phyloP scores from a whole-genome alignment of 2,329 filamentous ascomycete genomes.

The Scytalidium sp. region DNA sequence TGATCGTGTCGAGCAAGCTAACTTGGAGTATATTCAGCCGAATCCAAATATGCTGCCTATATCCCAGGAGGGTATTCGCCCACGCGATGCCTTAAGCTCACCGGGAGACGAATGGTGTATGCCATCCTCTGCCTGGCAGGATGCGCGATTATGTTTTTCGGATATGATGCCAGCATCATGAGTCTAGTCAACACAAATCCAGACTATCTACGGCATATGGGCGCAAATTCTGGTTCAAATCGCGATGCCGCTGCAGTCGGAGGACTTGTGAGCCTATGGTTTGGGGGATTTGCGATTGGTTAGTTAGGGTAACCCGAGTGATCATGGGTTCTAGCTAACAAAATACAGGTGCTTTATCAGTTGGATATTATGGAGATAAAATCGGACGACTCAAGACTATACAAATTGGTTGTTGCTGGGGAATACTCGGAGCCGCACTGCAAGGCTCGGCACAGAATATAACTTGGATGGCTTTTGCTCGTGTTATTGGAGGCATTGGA shows the following conservation, averaged over 20 bases:
- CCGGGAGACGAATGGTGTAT: conserved; percentile 4
- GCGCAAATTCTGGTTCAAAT: conserved; percentile 11
- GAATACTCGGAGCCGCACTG: conserved; percentile 42
- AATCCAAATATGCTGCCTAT: conserved; percentile 2
- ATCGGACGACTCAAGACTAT: conserved; percentile 42
- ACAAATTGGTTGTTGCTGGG: conserved; percentile 40
- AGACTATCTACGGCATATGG: conserved; percentile 22
- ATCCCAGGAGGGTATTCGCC: conserved; percentile 6
- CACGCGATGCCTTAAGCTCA: conserved; percentile 1
- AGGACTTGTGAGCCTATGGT: conserved; percentile 26
- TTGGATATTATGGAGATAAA: conserved; percentile 22
- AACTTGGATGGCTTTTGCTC: conserved; percentile 61
- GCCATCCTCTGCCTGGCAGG: conserved; percentile 2
- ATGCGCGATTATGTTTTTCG: conserved; percentile 15
- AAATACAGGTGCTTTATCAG: conserved; percentile 19
- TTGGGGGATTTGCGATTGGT: conserved; percentile 19
- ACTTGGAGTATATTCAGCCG: background rate
- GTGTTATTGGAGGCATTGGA: conserved; percentile 61
- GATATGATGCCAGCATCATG: conserved; percentile 22
- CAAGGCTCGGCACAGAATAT: conserved; percentile 43
- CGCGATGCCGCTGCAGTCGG: conserved; percentile 22
- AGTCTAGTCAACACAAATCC: conserved; percentile 24
- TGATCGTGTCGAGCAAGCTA: background rate
- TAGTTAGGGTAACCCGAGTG: background rate
- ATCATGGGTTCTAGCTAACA: background rate